Conservation (phyloP, 805 yeast genomes). For the Millerozyma miso region DNA sequence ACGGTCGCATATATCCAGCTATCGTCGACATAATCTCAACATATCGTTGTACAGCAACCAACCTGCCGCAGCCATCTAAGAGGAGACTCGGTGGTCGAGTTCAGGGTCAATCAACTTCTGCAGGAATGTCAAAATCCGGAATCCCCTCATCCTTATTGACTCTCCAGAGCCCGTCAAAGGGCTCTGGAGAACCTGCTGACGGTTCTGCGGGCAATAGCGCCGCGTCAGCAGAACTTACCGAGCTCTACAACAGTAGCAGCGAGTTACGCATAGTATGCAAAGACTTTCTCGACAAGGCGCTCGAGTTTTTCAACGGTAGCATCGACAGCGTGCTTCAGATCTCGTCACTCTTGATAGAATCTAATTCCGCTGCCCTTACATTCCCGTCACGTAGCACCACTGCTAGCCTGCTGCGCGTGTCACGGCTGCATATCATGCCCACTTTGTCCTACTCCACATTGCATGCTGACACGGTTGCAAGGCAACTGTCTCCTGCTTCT, state of each 20-base stretch:
- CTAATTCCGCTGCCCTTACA: conserved; percentile 23
- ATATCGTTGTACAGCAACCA: conserved; percentile 5
- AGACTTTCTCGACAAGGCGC: conserved; percentile 33
- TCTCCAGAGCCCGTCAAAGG: neutral
- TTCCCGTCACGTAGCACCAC: neutral
- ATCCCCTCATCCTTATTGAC: neutral
- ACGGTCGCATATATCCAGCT: conserved; percentile 25
- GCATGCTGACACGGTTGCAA: too few relatives aligned
- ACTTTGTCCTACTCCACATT: too few relatives aligned
- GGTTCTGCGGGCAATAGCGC: too few relatives aligned
- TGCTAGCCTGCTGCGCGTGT: too few relatives aligned
- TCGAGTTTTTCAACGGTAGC: conserved; percentile 45
- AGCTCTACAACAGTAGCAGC: neutral
- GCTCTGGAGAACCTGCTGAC: neutral
- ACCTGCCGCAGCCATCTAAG: neutral
- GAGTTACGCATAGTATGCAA: neutral
- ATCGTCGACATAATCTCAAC: conserved; percentile 30
- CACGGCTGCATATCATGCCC: too few relatives aligned
- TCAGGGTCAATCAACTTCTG: conserved; percentile 19
- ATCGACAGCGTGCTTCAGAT: conserved; percentile 31
- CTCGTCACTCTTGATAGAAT: conserved; percentile 29
- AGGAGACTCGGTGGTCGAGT: conserved; percentile 27
- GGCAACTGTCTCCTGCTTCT: neutral
- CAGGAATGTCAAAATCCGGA: neutral
- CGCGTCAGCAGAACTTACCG: neutral